A percentile compares a stretch with the other conserved stretches of the same genome.
phyloP scores from a whole-genome alignment of 2,329 filamentous ascomycete genomes.

The Karstenula rhodostoma region DNA sequence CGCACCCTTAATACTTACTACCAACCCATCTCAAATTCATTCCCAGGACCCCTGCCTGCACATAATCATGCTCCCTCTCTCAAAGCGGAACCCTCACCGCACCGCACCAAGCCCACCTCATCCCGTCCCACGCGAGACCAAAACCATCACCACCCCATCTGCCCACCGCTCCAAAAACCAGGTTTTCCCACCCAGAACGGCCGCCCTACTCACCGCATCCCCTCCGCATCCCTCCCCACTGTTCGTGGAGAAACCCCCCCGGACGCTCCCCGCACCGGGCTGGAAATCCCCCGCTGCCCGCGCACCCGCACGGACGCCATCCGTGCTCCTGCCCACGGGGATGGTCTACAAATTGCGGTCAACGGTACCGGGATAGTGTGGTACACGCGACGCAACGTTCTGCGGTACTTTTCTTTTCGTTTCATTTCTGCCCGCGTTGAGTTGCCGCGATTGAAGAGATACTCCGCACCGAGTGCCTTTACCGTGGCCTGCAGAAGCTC shows the following conservation, averaged over 20 bases:
- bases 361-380: slow-evolving; percentile 17
- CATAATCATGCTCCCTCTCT: neutral
- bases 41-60: too few relatives aligned
- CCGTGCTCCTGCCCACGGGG: slow-evolving; percentile 20
- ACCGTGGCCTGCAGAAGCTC: too few relatives aligned
- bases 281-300: slow-evolving; percentile 39
- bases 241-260: slow-evolving; percentile 28
- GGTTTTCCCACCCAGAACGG: neutral
- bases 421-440: too few relatives aligned
- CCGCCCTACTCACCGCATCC: slow-evolving; percentile 13
- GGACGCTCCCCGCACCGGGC: slow-evolving; percentile 27
- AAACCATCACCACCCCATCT: neutral
- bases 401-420: neutral
- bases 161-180: slow-evolving; percentile 1
- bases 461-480: too few relatives aligned
- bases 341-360: slow-evolving; percentile 34
- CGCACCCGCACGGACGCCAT: slow-evolving; percentile 17
- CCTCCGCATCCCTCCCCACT: slow-evolving; percentile 12
- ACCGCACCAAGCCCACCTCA: too few relatives aligned
- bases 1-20: too few relatives aligned
- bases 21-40: too few relatives aligned
- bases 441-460: too few relatives aligned
- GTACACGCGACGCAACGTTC: slow-evolving; percentile 8
- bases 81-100: neutral
- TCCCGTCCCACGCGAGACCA: neutral